phyloP scores from a whole-genome alignment of 2,329 filamentous ascomycete species.

The Apiospora arundinis region DNA sequence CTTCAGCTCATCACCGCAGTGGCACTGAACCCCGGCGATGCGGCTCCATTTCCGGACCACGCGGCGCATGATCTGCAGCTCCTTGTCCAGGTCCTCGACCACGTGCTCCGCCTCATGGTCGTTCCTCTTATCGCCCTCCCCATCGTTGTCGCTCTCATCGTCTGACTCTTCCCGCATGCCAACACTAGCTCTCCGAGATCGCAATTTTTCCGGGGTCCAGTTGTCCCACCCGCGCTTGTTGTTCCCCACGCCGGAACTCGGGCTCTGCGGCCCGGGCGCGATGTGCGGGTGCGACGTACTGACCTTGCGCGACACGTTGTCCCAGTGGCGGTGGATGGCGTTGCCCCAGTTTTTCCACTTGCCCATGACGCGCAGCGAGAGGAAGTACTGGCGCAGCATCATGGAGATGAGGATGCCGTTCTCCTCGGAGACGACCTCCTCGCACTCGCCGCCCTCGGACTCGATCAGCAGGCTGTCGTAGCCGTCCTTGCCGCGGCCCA shows the following conservation, averaged over 20 bases:
- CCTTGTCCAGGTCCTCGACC: conserved; percentile 54
- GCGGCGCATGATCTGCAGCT: conserved; percentile 70
- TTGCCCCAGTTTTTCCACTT: conserved; percentile 77
- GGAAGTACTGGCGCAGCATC: conserved; percentile 89
- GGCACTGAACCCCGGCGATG: conserved; percentile 65
- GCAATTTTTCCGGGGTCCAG: conserved; percentile 45
- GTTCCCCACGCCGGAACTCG: conserved; percentile 26
- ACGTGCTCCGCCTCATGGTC: conserved; percentile 35
- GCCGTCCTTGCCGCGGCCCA: conserved; percentile 87
- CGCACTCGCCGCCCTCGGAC: conserved; percentile 75
- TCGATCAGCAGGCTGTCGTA: conserved; percentile 78
- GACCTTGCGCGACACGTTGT: conserved; percentile 66
- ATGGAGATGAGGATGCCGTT: conserved; percentile 86
- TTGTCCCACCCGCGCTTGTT: conserved; percentile 42
- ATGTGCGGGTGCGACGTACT: conserved; percentile 56
- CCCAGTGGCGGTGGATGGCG: conserved; percentile 70
- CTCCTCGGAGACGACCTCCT: conserved; percentile 84
- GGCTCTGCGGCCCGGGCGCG: conserved; percentile 40
- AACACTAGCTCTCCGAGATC: conserved; percentile 41
- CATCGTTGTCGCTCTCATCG: conserved; percentile 39
- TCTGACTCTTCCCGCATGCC: conserved; percentile 50
- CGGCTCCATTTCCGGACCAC: conserved; percentile 77
- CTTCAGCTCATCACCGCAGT: conserved; percentile 60
- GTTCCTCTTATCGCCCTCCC: conserved; percentile 33
- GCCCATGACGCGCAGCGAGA: conserved; percentile 81